These are phyloP conservation scores for Drosera capensis DNA, from an alignment of 148 eudicot genomes.

Conservation along the genomic window DNA sequence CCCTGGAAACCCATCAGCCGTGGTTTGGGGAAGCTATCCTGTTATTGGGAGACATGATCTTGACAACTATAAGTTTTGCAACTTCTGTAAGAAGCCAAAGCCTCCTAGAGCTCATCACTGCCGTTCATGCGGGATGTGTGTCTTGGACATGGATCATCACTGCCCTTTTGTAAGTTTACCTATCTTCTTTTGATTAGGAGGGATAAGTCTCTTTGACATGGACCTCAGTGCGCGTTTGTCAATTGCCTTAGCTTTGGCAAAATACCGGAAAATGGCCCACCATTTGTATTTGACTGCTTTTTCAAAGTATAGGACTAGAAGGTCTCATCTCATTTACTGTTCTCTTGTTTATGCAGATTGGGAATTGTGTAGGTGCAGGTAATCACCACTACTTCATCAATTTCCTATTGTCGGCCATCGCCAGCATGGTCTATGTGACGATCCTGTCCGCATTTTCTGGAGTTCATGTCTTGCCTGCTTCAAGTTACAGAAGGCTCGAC, in stretches of 20 bases:
- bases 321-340: too few relatives aligned
- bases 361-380: conserved; percentile 88
- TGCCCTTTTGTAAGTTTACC: conserved; percentile 86
- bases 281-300: too few relatives aligned
- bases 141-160: conserved; percentile 98
- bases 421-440: conserved; percentile 48
- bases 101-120: conserved; percentile 88
- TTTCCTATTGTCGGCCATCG: conserved; percentile 63
- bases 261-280: too few relatives aligned
- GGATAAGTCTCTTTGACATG: not conserved
- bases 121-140: conserved; percentile 76
- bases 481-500: conserved; percentile 10
- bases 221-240: too few relatives aligned
- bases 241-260: too few relatives aligned
- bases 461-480: conserved; percentile 38
- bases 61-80: conserved; percentile 64
- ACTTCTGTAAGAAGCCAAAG: conserved; percentile 76
- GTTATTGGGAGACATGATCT: conserved; percentile 69
- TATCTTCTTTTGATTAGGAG: not conserved
- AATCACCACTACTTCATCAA: conserved; percentile 59
- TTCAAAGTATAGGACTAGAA: too few relatives aligned
- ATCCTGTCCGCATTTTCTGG: conserved; percentile 41
- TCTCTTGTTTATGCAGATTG: conserved; percentile 61
- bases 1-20: conserved; percentile 56
- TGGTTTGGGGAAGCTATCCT: conserved; percentile 80